Conservation (phyloP, 768 basidiomycete species). For the Lactifluus volemus region DNA sequence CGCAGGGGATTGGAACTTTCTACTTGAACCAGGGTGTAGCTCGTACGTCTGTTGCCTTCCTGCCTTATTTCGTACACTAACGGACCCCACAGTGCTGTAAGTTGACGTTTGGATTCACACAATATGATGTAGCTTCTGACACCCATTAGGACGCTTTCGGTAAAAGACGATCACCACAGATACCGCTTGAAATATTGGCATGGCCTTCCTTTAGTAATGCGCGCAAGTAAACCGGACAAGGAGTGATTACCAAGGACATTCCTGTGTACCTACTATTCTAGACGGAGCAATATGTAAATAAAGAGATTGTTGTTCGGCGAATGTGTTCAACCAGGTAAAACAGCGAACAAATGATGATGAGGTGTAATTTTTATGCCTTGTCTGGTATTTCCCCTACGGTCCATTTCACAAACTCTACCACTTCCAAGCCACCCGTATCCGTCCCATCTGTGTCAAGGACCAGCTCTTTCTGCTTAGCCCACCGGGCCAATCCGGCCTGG, state of each 20-base stretch:
- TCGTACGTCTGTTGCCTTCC: constrained; percentile 22
- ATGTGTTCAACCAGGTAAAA: neutral
- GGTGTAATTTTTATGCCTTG: neutral
- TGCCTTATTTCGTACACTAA: neutral
- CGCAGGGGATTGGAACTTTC: constrained; percentile 26
- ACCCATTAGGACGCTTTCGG: constrained; percentile 41
- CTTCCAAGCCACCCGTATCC: constrained; percentile 13
- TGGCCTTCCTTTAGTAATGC: constrained; percentile 36
- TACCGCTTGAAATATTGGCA: constrained; percentile 35
- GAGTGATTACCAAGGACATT: neutral
- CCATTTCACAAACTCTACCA: constrained; percentile 17
- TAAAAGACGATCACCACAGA: constrained; percentile 49
- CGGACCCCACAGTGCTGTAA: constrained; percentile 22
- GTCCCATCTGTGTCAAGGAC: constrained; percentile 8
- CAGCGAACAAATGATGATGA: neutral
- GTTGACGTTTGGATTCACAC: neutral
- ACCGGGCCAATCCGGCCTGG: constrained; percentile 10
- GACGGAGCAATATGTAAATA: neutral
- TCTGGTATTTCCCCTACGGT: constrained; percentile 9
- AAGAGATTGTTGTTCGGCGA: neutral
- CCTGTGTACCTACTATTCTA: neutral
- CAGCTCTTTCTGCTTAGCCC: constrained; percentile 15
- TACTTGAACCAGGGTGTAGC: constrained; percentile 28
- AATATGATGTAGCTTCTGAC: neutral
- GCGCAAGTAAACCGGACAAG: neutral